Conservation (phyloP, 176 grass and related monocot species). For the Pharus latifolius region DNA sequence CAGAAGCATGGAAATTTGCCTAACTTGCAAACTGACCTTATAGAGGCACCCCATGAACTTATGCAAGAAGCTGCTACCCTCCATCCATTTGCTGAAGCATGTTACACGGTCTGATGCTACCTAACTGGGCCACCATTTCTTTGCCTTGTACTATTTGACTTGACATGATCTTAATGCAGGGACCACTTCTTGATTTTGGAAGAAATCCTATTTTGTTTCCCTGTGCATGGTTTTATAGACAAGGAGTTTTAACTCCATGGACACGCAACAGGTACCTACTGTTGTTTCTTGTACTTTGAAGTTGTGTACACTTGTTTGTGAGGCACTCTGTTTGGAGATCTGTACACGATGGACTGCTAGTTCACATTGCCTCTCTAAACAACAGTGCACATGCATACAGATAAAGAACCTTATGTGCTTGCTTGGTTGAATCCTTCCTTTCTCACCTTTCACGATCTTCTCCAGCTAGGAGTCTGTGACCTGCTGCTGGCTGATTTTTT, state of each 20-base stretch:
- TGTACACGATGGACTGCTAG: background rate
- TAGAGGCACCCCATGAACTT: constrained; percentile 55
- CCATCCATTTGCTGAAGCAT: constrained; percentile 89
- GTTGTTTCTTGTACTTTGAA: background rate
- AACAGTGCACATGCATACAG: no score
- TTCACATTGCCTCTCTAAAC: no score
- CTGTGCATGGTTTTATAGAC: constrained; percentile 93
- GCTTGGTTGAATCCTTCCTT: no score
- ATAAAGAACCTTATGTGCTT: no score
- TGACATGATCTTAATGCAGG: constrained; percentile 47
- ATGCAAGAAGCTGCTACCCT: constrained; percentile 67
- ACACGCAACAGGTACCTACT: constrained; percentile 50
- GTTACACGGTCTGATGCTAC: constrained; percentile 64
- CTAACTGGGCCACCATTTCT: constrained; percentile 6
- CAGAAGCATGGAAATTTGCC: constrained; percentile 54
- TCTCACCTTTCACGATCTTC: no score
- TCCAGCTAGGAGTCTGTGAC: no score
- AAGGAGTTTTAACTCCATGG: constrained; percentile 92
- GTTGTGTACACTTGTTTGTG: no score
- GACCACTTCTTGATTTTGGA: constrained; percentile 92
- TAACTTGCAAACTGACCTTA: constrained; percentile 38
- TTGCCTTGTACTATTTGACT: constrained; percentile 3
- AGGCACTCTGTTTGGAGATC: no score
- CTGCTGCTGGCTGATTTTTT: no score
- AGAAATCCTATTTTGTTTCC: constrained; percentile 97